Percentiles rank a stretch among this genome's conserved stretches.
phyloP scores from a whole-genome alignment of 345 rosid genomes.

The Eucalyptus sideroxylon region DNA sequence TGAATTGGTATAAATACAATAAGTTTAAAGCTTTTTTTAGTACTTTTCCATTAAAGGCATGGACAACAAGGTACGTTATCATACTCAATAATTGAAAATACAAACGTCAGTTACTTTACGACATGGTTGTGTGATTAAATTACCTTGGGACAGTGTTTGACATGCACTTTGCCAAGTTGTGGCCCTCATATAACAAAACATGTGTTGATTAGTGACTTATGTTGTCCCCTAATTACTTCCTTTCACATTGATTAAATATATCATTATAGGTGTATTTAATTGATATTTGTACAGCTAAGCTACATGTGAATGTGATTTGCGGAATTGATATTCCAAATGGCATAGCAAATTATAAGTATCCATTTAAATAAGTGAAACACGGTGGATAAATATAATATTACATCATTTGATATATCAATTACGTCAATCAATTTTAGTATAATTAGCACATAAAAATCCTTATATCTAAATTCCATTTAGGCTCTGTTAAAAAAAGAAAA shows the following conservation, averaged over 20 bases:
- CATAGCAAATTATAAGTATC: background rate
- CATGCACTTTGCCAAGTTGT: background rate
- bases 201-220: background rate
- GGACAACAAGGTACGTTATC: background rate
- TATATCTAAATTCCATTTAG: too few relatives aligned
- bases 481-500: too few relatives aligned
- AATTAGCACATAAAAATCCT: too few relatives aligned
- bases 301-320: background rate
- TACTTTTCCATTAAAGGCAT: background rate
- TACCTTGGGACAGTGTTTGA: background rate
- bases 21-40: too few relatives aligned
- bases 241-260: background rate
- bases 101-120: background rate
- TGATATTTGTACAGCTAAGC: background rate
- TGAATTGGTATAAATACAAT: too few relatives aligned
- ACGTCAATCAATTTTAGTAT: too few relatives aligned
- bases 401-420: too few relatives aligned
- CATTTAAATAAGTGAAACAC: background rate
- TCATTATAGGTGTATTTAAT: background rate
- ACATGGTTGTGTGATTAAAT: background rate
- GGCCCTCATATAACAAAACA: background rate
- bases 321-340: background rate
- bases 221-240: background rate
- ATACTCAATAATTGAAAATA: background rate
- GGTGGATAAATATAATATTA: too few relatives aligned